These are phyloP conservation scores for Lippia alba DNA, from an alignment of 305 asterid species.

Conservation along the genomic window DNA sequence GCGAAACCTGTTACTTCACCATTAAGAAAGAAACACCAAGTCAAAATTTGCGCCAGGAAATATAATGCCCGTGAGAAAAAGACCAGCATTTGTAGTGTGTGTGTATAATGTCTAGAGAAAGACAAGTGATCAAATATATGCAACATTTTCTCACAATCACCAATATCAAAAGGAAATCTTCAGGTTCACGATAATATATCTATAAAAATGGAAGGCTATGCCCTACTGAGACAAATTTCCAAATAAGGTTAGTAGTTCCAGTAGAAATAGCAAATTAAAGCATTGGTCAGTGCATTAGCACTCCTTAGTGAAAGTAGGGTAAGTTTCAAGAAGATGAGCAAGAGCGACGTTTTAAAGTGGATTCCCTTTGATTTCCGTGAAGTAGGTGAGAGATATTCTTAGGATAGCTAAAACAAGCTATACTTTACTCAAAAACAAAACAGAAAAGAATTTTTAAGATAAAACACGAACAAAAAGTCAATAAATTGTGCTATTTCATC, in stretches of 20 bases:
- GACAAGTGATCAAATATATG: slow-evolving; percentile 15
- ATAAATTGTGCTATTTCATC: slow-evolving; percentile 6
- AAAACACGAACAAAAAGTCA: slow-evolving; percentile 6
- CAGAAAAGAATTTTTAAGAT: background rate
- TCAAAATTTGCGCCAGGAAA: slow-evolving; percentile 14
- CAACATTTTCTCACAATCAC: slow-evolving; percentile 5
- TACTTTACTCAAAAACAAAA: slow-evolving; percentile 12
- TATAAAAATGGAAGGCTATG: slow-evolving; percentile 1
- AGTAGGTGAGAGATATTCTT: slow-evolving; percentile 13
- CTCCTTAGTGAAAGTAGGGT: background rate
- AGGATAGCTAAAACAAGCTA: background rate
- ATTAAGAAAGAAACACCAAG: slow-evolving; percentile 29
- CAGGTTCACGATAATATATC: background rate
- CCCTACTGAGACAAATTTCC: background rate
- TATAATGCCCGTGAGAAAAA: slow-evolving; percentile 11
- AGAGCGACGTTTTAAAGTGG: background rate
- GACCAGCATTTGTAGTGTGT: slow-evolving; percentile 16
- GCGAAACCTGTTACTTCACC: slow-evolving; percentile 43
- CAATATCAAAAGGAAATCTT: background rate
- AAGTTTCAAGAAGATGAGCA: slow-evolving; percentile 1
- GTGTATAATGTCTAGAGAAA: background rate
- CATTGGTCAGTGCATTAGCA: background rate
- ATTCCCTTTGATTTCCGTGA: slow-evolving; percentile 6
- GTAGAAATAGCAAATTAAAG: slow-evolving; percentile 10
- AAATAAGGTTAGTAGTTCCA: slow-evolving; percentile 9